phyloP scores from a whole-genome alignment of 2,329 filamentous ascomycete species.

The Diatrype stigma region DNA sequence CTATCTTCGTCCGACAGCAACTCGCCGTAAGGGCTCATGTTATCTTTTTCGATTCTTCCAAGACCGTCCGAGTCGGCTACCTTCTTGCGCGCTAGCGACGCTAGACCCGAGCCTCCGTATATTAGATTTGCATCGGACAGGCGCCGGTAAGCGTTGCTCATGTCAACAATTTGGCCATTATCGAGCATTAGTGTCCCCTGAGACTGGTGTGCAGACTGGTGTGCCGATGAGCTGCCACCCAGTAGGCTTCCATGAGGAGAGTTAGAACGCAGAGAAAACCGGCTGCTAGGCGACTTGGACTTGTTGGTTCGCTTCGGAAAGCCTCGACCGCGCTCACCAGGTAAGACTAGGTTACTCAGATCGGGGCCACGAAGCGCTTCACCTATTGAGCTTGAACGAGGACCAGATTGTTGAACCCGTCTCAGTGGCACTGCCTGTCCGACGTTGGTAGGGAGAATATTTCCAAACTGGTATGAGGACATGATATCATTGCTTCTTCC shows the following conservation, averaged over 20 bases:
- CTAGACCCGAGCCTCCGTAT: conserved; percentile 58
- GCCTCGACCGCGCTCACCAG: conserved; percentile 39
- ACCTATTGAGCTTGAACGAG: conserved; percentile 40
- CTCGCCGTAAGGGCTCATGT: conserved; percentile 61
- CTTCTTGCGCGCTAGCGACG: conserved; percentile 56
- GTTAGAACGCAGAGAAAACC: conserved; percentile 46
- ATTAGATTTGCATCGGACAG: conserved; percentile 69
- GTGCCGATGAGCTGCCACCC: conserved; percentile 35
- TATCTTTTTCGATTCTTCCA: conserved; percentile 64
- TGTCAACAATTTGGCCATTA: conserved; percentile 60
- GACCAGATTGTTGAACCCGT: conserved; percentile 23
- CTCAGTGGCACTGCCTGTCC: conserved; percentile 43
- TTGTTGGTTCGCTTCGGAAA: conserved; percentile 38
- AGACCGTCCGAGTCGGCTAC: conserved; percentile 35
- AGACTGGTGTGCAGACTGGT: conserved; percentile 23
- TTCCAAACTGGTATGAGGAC: conserved; percentile 58
- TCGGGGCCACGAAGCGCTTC: conserved; percentile 53
- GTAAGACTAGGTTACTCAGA: conserved; percentile 45
- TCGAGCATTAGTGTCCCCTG: conserved; percentile 48
- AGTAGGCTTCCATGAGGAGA: conserved; percentile 36
- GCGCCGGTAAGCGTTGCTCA: conserved; percentile 65
- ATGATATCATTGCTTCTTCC: conserved; percentile 37
- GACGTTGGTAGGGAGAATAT: conserved; percentile 50
- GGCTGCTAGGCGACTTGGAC: conserved; percentile 52
- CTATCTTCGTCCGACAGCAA: conserved; percentile 62